These are phyloP conservation scores for Artemisia argyi DNA, from an alignment of 129 eudicot species.

Conservation along the genomic window DNA sequence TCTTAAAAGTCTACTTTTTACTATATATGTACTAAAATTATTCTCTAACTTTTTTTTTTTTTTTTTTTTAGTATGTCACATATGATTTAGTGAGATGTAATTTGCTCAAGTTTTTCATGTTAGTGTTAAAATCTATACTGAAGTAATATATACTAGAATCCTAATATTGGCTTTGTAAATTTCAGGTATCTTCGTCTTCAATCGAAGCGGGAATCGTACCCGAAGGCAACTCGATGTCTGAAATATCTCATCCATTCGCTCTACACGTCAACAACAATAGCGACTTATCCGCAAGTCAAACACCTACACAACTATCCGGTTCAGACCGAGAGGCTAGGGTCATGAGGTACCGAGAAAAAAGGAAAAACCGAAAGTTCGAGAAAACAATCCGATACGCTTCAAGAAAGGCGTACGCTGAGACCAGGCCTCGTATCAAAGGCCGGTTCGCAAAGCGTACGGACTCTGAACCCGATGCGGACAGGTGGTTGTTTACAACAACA, in stretches of 20 bases:
- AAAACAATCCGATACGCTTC: constrained; percentile 91
- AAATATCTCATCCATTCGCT: constrained; percentile 53
- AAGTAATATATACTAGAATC: not conserved
- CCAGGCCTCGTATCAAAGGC: constrained; percentile 82
- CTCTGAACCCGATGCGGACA: constrained; percentile 37
- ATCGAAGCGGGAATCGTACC: constrained; percentile 84
- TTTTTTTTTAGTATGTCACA: too few relatives aligned
- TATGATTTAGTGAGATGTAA: too few relatives aligned
- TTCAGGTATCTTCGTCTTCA: constrained; percentile 79
- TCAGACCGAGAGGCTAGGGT: constrained; percentile 82
- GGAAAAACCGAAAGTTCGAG: constrained; percentile 85
- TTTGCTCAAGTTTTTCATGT: too few relatives aligned
- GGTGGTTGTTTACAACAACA: constrained; percentile 39
- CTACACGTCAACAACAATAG: constrained; percentile 20
- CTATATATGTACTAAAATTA: too few relatives aligned
- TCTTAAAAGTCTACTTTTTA: too few relatives aligned
- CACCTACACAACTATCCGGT: constrained; percentile 32
- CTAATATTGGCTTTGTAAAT: constrained; percentile 4
- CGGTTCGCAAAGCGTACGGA: constrained; percentile 75
- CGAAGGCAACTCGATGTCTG: constrained; percentile 65
- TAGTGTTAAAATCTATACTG: too few relatives aligned
- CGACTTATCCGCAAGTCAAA: constrained; percentile 21
- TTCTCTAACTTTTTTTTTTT: too few relatives aligned
- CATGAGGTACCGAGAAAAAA: constrained; percentile 78
- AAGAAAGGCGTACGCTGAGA: constrained; percentile 84